phyloP scores from a whole-genome alignment of 345 rosid genomes.

The Geranium brycei region DNA sequence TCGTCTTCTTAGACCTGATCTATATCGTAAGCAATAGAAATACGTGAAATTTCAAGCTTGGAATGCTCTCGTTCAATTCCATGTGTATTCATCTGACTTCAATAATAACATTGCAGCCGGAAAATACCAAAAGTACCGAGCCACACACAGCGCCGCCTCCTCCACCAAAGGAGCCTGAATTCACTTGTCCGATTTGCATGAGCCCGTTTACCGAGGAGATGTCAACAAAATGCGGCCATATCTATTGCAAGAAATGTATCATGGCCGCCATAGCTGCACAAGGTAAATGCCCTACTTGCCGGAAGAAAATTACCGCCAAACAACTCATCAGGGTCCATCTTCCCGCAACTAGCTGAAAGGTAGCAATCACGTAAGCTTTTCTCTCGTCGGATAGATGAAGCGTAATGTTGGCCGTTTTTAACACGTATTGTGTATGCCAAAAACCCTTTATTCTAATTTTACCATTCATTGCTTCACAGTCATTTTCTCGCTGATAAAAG shows the following conservation, averaged over 20 bases:
- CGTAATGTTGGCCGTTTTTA: too few species aligned
- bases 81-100: background rate
- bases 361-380: background rate
- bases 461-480: too few species aligned
- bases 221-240: constrained; percentile 93
- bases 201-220: constrained; percentile 56
- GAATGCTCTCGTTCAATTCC: background rate
- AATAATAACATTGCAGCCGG: constrained; percentile 18
- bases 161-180: constrained; percentile 55
- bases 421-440: too few species aligned
- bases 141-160: constrained; percentile 17
- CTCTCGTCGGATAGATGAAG: too few species aligned
- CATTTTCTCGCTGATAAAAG: too few species aligned
- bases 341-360: constrained; percentile 33
- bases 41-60: too few species aligned
- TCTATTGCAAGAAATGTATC: constrained; percentile 75
- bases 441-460: too few species aligned
- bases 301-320: constrained; percentile 51
- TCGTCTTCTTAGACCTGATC: too few species aligned
- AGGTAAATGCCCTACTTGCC: constrained; percentile 77
- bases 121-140: background rate
- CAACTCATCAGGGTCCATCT: constrained; percentile 81
- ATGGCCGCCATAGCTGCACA: constrained; percentile 41
- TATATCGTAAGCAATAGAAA: background rate
- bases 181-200: constrained; percentile 89